Base-by-base conservation (phyloP, 768 basidiomycete genomes). In the Leccinellum rugosiceps region DNA sequence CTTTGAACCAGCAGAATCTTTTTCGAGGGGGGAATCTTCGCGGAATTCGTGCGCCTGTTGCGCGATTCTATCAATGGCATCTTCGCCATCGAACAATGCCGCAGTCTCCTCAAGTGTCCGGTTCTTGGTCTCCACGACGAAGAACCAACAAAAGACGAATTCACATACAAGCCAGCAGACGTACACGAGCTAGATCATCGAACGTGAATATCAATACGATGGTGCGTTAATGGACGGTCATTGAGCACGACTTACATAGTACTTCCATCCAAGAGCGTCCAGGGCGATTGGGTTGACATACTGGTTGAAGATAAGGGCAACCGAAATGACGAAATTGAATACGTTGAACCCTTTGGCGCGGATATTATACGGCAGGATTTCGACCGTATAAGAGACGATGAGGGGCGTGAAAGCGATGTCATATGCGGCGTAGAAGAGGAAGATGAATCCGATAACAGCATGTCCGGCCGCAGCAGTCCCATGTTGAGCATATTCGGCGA, bases 241-340 rank as follows among this genome's bases (percentile, higher is more conserved):
- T 6, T 21, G 19, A 50, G 11, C 15, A 4, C 14, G 6, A 74
- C 80, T 52, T 55, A 84, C 80, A 69, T 90, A 90, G 78, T 90
- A 92, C 68, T 85, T 90, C 90, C 90, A 92, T 54, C 68, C 75
- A 50, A 92, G 75, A 35, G 67, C 56, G 6, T 78, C 78, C 44
- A 92, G 76, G 32, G 88, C 90, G 69, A 91, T 81, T 34, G 90
- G 92, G 77, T 93, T 93, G 70, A 87, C 84, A 67, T 92, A 91
- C 74, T 92, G 91, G 70, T 92, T 93, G 75, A 95, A 91, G 72
- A 95, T 89, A 63, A 94, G 84, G 6, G 91, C 81, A 55, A 87
- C 63, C 13, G 89, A 90, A 69, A 91, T 83, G 57, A 82, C 75
- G 69, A 94, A 88, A 74, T 84, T 88, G 79, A 93, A 90, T 55